Evolutionary conservation across 176 grass and related monocot species (phyloP).

Genomic region (Oryza australiensis): DNA sequence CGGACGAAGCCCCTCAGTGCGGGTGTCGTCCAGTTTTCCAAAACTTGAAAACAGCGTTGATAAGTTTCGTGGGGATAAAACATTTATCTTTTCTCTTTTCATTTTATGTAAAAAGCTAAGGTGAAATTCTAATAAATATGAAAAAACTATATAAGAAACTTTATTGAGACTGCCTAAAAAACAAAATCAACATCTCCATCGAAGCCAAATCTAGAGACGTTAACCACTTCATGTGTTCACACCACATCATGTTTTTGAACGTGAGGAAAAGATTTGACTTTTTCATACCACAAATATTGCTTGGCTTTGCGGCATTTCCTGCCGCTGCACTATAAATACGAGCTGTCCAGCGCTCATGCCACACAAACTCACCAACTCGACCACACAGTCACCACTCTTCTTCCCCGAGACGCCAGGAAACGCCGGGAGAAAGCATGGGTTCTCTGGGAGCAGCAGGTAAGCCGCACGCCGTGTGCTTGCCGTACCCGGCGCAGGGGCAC

Average conservation of each 20-base stretch:
- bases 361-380: no score
- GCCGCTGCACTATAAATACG: constrained; percentile 25
- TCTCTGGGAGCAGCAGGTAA: constrained; percentile 32
- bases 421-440: constrained; percentile 3
- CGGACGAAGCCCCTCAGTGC: no score
- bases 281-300: neutral
- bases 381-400: no score
- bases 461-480: constrained; percentile 69
- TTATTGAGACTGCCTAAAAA: no score
- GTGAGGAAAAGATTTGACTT: neutral
- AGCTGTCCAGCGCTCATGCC: neutral
- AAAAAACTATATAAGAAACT: no score
- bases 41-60: no score
- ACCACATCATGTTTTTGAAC: neutral
- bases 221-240: neutral
- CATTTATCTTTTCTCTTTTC: no score
- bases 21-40: no score
- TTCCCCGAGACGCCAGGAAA: no score
- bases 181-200: neutral
- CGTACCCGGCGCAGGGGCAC: constrained; percentile 77
- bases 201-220: neutral
- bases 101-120: no score
- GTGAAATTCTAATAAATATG: no score
- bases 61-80: no score
- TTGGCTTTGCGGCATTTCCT: neutral